Conservation (phyloP, 2,329 filamentous ascomycete species). For the Claviceps digitariae region DNA sequence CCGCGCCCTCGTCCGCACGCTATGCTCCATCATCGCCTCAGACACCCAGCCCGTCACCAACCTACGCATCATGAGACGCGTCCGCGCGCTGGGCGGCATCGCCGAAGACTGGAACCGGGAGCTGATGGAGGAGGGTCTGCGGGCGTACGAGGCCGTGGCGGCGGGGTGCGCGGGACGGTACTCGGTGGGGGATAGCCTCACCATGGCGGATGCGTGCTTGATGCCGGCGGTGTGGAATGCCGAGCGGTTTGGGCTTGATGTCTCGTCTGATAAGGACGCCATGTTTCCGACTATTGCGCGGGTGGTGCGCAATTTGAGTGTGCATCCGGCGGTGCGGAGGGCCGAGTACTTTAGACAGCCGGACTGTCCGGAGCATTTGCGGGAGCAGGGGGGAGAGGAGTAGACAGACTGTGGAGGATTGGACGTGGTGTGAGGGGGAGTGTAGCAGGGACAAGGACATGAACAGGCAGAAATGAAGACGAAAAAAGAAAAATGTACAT, state of each 20-base stretch:
- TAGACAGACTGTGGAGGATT: no score
- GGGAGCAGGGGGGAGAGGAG: slow-evolving; percentile 1
- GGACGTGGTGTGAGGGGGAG: no score
- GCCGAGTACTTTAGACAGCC: slow-evolving; percentile 41
- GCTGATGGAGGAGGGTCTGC: slow-evolving; percentile 38
- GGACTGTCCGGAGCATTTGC: slow-evolving; percentile 28
- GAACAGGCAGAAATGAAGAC: no score
- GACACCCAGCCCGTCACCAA: slow-evolving; percentile 51
- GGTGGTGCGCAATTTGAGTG: slow-evolving; percentile 32
- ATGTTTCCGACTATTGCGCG: slow-evolving; percentile 31
- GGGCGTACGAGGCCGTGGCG: slow-evolving; percentile 38
- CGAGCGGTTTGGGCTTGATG: slow-evolving; percentile 37
- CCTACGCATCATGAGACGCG: slow-evolving; percentile 34
- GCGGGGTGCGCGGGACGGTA: slow-evolving; percentile 30
- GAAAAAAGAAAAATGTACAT: no score
- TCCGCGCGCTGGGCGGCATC: slow-evolving; percentile 29
- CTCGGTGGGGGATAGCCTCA: slow-evolving; percentile 41
- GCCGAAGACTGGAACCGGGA: slow-evolving; percentile 36
- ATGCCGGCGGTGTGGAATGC: slow-evolving; percentile 46
- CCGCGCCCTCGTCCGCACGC: slow-evolving; percentile 37
- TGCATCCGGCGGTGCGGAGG: slow-evolving; percentile 34
- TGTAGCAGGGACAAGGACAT: no score
- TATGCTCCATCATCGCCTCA: slow-evolving; percentile 38
- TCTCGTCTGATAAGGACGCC: slow-evolving; percentile 14
- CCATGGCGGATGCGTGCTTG: slow-evolving; percentile 44